Percentiles rank a stretch among this genome's conserved stretches.
Conservation (phyloP, 2,329 filamentous ascomycete genomes). For the Calonectria crousiana region DNA sequence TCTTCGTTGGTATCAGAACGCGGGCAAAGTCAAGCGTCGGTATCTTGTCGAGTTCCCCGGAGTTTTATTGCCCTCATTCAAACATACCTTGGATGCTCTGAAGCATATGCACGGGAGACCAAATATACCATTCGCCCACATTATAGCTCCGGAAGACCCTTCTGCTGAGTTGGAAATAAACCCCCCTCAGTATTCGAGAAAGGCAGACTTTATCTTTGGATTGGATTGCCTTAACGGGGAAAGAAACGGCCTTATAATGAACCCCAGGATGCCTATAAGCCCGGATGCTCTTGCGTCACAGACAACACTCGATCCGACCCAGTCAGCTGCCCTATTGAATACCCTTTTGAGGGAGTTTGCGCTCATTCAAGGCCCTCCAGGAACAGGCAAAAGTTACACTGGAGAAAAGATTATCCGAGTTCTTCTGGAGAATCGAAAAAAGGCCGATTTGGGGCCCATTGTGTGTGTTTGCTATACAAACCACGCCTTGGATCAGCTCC, state of each 20-base stretch:
- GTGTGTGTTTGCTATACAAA: constrained; percentile 60
- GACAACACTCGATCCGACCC: constrained; percentile 64
- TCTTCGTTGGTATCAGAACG: not conserved
- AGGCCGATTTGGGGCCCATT: constrained; percentile 59
- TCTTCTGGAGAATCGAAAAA: constrained; percentile 57
- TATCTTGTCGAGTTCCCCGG: not conserved
- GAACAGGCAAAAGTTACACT: constrained; percentile 75
- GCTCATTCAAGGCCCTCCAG: constrained; percentile 77
- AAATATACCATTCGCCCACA: constrained; percentile 12
- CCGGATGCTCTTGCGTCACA: constrained; percentile 8
- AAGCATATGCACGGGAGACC: constrained; percentile 15
- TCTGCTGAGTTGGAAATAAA: not conserved
- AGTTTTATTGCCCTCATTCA: not conserved
- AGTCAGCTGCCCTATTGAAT: constrained; percentile 63
- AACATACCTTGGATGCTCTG: not conserved
- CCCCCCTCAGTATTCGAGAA: constrained; percentile 64
- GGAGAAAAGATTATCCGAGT: constrained; percentile 69
- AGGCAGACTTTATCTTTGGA: constrained; percentile 62
- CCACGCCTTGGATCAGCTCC: constrained; percentile 66
- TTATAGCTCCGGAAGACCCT: rapidly evolving
- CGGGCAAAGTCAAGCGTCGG: not conserved
- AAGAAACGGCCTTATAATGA: not conserved
- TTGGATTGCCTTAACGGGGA: constrained; percentile 50
- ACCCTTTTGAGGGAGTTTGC: constrained; percentile 66
- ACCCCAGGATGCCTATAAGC: not conserved